Evolutionary conservation across 176 grass and related monocot species (phyloP), one percentile per base, ranked within the genome.

Genomic region (Oryza punctata): DNA sequence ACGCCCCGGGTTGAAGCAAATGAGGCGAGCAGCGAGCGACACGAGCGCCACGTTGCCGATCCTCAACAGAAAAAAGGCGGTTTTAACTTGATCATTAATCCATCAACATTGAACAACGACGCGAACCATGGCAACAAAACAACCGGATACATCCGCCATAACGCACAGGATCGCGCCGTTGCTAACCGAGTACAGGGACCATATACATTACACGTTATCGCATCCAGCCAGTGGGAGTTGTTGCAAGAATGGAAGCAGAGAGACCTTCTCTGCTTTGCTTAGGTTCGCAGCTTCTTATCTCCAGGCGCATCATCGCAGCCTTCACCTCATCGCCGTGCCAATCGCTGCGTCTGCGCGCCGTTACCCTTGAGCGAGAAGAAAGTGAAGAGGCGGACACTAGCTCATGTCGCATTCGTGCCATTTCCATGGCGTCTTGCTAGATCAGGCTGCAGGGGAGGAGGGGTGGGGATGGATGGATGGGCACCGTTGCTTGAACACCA

Each of bases 41-140:
- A n/a, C 26, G 15, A 7, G 35, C 0, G 77, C 40, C 82, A 85
- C 82, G 71, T 76, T 11, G 52, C 23, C 10, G 6, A 1, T 37
- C 19, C 49, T 27, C 77, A 69, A 10, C 70, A 2, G 72, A 9
- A 76, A 85, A 85, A 89, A 32, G 38, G 37, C 16, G 32, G 46
- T 50, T 40, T 16, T 88, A 89, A 30, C 82, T 81, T 85, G 82
- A 10, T 67, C 78, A 46, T 67, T 40, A 76, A 89, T 85, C 70
- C 76, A 80, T 29, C 33, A 72, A 43, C 33, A 35, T 35, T 35
- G 33, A 35, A 35, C 33, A 72, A 43, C 57, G 25, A 64, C 63
- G 0, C 26, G 24, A 24, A 61, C n/a, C 7, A 10, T 14, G 12
- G 50, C 11, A 44, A 73, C 7, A 63, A 40, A 70, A 50, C 82